Conservation (phyloP, 805 yeast genomes). For the Yamadazyma sp. region DNA sequence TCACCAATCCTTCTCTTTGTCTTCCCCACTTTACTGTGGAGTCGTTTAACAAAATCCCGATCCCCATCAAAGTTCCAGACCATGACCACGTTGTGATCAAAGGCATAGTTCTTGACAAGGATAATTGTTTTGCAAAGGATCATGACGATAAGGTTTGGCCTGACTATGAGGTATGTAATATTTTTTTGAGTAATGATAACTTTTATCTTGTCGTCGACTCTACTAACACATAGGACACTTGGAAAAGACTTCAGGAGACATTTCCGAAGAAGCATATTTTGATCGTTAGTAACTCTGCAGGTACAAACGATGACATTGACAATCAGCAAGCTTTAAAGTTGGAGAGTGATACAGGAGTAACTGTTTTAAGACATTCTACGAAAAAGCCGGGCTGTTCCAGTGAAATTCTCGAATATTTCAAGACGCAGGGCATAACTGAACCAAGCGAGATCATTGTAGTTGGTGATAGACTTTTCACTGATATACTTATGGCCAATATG, state of each 20-base stretch:
- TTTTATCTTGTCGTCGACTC: too few species aligned
- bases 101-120: conserved; percentile 88
- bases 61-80: conserved; percentile 47
- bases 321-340: conserved; percentile 59
- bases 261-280: conserved; percentile 67
- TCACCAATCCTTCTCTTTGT: conserved; percentile 65
- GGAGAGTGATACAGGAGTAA: conserved; percentile 65
- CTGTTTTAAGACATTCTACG: conserved; percentile 66
- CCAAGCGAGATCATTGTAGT: conserved; percentile 68
- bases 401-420: conserved; percentile 66
- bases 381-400: conserved; percentile 80
- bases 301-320: conserved; percentile 71
- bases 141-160: conserved; percentile 81
- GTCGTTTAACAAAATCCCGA: conserved; percentile 58
- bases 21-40: conserved; percentile 60
- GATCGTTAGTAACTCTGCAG: conserved; percentile 92
- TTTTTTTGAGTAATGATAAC: background rate
- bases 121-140: conserved; percentile 89
- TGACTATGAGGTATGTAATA: conserved; percentile 34
- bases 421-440: conserved; percentile 38
- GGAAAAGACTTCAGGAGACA: conserved; percentile 51
- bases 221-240: conserved; percentile 31
- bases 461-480: conserved; percentile 92
- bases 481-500: conserved; percentile 87
- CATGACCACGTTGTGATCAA: conserved; percentile 43